These are phyloP conservation scores for Trichoderma afroharzianum DNA, from an alignment of 2,329 filamentous ascomycete species.

Conservation along the genomic window DNA sequence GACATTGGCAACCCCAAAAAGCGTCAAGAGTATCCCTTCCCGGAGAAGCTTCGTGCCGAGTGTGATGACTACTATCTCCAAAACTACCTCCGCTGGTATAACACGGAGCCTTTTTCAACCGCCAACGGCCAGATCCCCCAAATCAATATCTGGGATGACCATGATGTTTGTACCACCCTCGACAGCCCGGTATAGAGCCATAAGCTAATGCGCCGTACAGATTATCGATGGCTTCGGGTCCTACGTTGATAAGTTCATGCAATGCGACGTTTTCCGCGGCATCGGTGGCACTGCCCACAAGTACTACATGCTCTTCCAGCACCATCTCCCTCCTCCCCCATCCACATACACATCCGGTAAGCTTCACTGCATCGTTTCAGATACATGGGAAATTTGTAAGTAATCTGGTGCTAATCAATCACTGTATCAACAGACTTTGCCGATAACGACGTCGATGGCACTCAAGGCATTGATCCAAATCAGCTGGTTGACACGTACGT, in stretches of 20 bases:
- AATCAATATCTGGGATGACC: constrained; percentile 97
- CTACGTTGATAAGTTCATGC: constrained; percentile 92
- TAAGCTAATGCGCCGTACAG: constrained; percentile 47
- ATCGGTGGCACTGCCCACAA: constrained; percentile 92
- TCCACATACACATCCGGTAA: constrained; percentile 80
- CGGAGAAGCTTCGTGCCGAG: constrained; percentile 71
- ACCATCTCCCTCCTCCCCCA: constrained; percentile 79
- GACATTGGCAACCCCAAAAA: constrained; percentile 78
- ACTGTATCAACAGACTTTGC: background rate
- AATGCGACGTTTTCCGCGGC: constrained; percentile 84
- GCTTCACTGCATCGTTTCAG: background rate
- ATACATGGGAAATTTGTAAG: constrained; percentile 31
- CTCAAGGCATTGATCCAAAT: constrained; percentile 61
- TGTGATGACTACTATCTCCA: constrained; percentile 90
- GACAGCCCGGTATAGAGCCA: background rate
- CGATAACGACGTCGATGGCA: constrained; percentile 24
- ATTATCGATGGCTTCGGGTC: constrained; percentile 92
- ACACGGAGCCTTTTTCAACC: constrained; percentile 75
- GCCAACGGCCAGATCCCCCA: constrained; percentile 91
- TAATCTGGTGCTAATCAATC: background rate
- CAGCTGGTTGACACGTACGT: constrained; percentile 77
- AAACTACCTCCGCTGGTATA: constrained; percentile 83
- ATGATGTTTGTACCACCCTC: constrained; percentile 57
- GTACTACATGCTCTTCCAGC: constrained; percentile 97
- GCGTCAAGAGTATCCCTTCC: constrained; percentile 75